These are phyloP conservation scores for Digitaria exilis DNA, from an alignment of 202 grass and related monocot species.

Conservation along the genomic window DNA sequence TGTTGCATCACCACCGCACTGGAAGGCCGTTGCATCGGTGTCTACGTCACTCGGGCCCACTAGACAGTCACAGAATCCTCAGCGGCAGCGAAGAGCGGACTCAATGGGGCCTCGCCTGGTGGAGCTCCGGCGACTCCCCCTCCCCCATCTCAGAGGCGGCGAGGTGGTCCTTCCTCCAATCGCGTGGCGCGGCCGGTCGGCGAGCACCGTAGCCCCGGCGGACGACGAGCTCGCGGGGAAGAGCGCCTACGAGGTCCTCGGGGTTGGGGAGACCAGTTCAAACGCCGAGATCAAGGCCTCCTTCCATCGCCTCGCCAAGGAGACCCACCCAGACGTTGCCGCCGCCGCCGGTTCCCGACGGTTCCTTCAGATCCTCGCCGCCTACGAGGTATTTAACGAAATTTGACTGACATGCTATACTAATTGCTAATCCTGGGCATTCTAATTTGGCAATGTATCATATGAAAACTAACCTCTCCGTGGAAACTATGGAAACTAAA, in stretches of 20 bases:
- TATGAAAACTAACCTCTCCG: too few relatives aligned
- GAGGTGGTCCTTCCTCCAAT: slow-evolving; percentile 8
- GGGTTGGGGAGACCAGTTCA: slow-evolving; percentile 69
- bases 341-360: slow-evolving; percentile 47
- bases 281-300: slow-evolving; percentile 81
- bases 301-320: slow-evolving; percentile 91
- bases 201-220: slow-evolving; percentile 23
- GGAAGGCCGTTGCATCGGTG: slow-evolving; percentile 10
- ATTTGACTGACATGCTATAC: neutral
- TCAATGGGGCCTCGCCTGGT: slow-evolving; percentile 60
- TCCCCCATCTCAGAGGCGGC: slow-evolving; percentile 28
- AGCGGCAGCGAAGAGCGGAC: neutral
- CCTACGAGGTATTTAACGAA: slow-evolving; percentile 68
- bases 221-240: slow-evolving; percentile 46
- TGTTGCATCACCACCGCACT: slow-evolving; percentile 11
- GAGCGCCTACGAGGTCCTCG: slow-evolving; percentile 94
- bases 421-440: neutral
- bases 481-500: too few relatives aligned
- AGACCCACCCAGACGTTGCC: slow-evolving; percentile 86
- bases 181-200: slow-evolving; percentile 21
- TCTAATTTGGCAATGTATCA: too few relatives aligned
- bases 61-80: neutral
- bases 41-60: slow-evolving; percentile 30
- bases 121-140: slow-evolving; percentile 48
- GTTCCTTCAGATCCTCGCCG: slow-evolving; percentile 90